phyloP scores from a whole-genome alignment of 208 protist species.

The Paratrypanosoma confusum region DNA sequence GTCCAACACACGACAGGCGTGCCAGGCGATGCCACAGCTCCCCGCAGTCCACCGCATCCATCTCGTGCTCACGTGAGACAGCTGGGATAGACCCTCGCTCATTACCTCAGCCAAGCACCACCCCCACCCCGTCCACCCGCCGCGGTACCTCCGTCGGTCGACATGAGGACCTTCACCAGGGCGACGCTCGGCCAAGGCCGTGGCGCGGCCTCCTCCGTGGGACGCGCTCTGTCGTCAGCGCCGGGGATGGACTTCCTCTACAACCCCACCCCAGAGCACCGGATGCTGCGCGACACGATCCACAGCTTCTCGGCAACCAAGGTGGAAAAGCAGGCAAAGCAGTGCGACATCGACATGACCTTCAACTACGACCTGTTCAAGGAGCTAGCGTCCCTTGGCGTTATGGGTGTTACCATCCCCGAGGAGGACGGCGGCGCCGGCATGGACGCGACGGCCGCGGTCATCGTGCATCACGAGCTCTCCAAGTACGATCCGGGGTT shows the following conservation, averaged over 20 bases:
- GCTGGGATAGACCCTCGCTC: no score
- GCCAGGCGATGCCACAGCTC: no score
- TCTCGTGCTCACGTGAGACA: no score
- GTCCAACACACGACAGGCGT: no score
- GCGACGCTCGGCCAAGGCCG: no score
- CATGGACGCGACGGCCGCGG: slow-evolving; percentile 68
- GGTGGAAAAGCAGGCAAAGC: slow-evolving; percentile 41
- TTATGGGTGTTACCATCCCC: slow-evolving; percentile 93
- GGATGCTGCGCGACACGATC: slow-evolving; percentile 46
- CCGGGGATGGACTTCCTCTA: slow-evolving; percentile 25
- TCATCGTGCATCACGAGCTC: slow-evolving; percentile 72
- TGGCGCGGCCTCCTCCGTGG: no score
- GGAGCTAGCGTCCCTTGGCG: slow-evolving; percentile 87
- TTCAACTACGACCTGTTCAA: slow-evolving; percentile 85
- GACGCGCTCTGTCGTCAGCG: no score
- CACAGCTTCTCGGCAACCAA: slow-evolving; percentile 37
- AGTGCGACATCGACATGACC: slow-evolving; percentile 43
- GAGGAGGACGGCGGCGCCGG: slow-evolving; percentile 81
- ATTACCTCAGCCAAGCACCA: no score
- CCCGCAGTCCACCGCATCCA: no score
- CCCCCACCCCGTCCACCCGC: no score
- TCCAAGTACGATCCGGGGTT: slow-evolving; percentile 72
- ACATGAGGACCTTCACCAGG: no score
- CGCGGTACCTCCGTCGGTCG: no score
- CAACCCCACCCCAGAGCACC: slow-evolving; percentile 60